Base-by-base conservation (phyloP, 352 stramenopile species). In the Phytophthora idaei region DNA sequence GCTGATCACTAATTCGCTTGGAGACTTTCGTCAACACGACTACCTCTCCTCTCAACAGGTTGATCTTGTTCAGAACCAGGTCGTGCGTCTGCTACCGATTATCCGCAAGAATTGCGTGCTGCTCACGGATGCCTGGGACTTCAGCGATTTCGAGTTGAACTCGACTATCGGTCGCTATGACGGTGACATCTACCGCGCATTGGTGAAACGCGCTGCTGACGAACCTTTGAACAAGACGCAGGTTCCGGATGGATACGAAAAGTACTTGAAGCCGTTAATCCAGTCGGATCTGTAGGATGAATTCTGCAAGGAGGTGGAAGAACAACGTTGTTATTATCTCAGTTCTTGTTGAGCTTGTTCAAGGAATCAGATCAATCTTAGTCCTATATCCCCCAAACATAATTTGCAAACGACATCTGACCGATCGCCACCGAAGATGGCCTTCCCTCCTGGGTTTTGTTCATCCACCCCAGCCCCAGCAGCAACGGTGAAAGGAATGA, bases 131-230 rank as follows among this genome's bases (percentile, higher is more conserved):
- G 69, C 73, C 5, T 80, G 69, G 73, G 69, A 78, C 54, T 89
- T 89, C 29, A 89, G 45, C 21, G 80, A 92, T 69, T 90, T 90
- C 46, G 81, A 90, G 66, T 53, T 92, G 25, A 82, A 81, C 65
- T 89, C 81, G 61, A 77, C 77, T n/a, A 80, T 89, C 41, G 81
- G 78, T 8, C 56, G 69, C 15, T 87, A 85, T 61, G 74, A 90
- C 48, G 81, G 78, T 5, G 77, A 89, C 57, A 84, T 89, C 7
- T 89, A 89, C 62, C 76, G 76, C n/a, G 73, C 71, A 21, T 48
- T 90, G 28, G 76, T 89, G 31, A 58, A 77, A 21, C 71, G 73
- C 4, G 74, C 69, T 5, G 68, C 42, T 6, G 68, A 83, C 17
- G 80, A 88, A 48, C 81, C 81, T 14, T 60, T 90, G 28, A 90